Percentiles rank a stretch among this genome's conserved stretches.
phyloP scores from a whole-genome alignment of 2,329 filamentous ascomycete species.

The Periconia sp. region DNA sequence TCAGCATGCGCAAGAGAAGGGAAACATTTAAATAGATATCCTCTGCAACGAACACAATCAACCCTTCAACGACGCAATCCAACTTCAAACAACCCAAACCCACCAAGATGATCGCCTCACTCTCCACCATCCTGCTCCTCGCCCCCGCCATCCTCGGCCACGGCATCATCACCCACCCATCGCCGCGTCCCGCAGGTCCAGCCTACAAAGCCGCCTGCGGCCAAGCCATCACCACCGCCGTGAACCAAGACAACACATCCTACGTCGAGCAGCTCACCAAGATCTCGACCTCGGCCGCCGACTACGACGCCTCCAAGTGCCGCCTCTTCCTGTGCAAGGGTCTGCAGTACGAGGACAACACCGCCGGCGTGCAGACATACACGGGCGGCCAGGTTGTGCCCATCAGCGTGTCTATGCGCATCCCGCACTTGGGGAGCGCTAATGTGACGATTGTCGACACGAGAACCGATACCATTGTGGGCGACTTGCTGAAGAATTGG shows the following conservation, averaged over 20 bases:
- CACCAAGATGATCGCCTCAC: conserved; percentile 15
- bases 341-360: conserved; percentile 59
- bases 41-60: not conserved
- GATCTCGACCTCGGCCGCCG: conserved; percentile 14
- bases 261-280: conserved; percentile 26
- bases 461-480: conserved; percentile 53
- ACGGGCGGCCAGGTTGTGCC: conserved; percentile 48
- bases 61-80: not conserved
- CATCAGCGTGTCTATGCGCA: conserved; percentile 48
- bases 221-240: conserved; percentile 14
- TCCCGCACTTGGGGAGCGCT: conserved; percentile 55
- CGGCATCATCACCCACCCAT: conserved; percentile 23
- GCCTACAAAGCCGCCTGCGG: conserved; percentile 20
- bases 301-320: conserved; percentile 50
- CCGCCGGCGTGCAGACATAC: conserved; percentile 53
- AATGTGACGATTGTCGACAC: conserved; percentile 62
- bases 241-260: conserved; percentile 27
- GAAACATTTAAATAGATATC: not conserved
- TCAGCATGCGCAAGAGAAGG: not conserved
- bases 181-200: conserved; percentile 22
- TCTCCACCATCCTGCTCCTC: conserved; percentile 10
- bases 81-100: not conserved
- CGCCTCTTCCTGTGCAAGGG: conserved; percentile 59
- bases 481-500: conserved; percentile 32
- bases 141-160: conserved; percentile 18